A percentile compares a stretch with the other conserved stretches of the same genome.
Conservation (phyloP, 139 green algal genomes). For the Chara braunii region DNA sequence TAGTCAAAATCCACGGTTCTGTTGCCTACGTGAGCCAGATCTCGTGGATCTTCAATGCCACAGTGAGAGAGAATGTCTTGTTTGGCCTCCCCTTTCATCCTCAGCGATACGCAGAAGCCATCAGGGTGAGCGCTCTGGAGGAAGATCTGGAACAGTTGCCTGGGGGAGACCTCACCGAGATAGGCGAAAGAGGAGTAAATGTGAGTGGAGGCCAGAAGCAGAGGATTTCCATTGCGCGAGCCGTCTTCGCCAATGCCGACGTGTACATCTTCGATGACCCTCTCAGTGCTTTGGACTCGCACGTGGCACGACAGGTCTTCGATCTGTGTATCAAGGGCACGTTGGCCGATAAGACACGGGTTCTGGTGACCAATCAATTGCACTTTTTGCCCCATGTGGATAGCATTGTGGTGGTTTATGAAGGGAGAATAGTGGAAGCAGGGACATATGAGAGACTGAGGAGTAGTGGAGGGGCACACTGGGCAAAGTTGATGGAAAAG, state of each 20-base stretch:
- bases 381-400: conserved; percentile 40
- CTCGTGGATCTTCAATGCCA: conserved; percentile 53
- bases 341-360: conserved; percentile 57
- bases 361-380: conserved; percentile 74
- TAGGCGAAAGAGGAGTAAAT: conserved; percentile 62
- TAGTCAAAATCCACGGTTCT: background rate
- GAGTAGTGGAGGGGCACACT: conserved; percentile 17
- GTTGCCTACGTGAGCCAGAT: conserved; percentile 29
- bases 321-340: conserved; percentile 45
- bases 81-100: conserved; percentile 43
- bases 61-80: conserved; percentile 50
- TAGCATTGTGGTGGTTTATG: conserved; percentile 5
- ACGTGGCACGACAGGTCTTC: conserved; percentile 67
- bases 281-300: conserved; percentile 77
- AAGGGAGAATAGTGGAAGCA: conserved; percentile 11
- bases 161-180: conserved; percentile 60
- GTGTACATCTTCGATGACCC: conserved; percentile 89
- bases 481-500: conserved; percentile 47
- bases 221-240: conserved; percentile 65
- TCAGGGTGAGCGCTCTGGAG: conserved; percentile 30
- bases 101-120: conserved; percentile 24
- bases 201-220: conserved; percentile 63
- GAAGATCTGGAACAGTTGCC: conserved; percentile 54
- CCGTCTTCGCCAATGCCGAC: conserved; percentile 55
- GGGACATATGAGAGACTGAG: conserved; percentile 29